Conservation (phyloP, 148 eudicot species). For the Arbutus unedo region DNA sequence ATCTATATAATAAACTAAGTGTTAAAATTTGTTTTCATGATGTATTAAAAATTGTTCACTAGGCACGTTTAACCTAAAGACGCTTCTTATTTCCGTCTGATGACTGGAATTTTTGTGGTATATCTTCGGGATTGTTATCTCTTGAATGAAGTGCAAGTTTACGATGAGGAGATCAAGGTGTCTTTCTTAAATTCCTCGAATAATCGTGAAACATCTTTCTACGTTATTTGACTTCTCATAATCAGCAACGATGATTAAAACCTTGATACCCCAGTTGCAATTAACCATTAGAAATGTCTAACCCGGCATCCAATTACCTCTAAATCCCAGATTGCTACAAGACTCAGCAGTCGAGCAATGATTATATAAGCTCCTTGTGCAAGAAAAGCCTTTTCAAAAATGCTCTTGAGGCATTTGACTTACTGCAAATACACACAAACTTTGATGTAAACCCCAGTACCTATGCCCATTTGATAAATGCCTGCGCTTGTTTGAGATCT, state of each 20-base stretch:
- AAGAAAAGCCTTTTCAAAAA: conserved; percentile 29
- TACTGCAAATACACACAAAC: conserved; percentile 17
- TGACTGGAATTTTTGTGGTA: background rate
- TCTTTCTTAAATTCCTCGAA: background rate
- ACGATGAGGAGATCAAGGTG: background rate
- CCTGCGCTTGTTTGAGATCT: conserved; percentile 40
- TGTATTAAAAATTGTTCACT: no score
- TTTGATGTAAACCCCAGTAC: conserved; percentile 28
- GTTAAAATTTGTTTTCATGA: no score
- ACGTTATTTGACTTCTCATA: background rate
- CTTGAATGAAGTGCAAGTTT: background rate
- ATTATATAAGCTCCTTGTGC: conserved; percentile 37
- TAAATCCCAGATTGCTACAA: conserved; percentile 10
- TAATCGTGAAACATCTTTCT: background rate
- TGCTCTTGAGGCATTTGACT: conserved; percentile 35
- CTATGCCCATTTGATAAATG: conserved; percentile 30
- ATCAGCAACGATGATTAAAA: conserved; percentile 17
- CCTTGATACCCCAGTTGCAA: conserved; percentile 13
- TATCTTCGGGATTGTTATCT: background rate
- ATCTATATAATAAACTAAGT: no score
- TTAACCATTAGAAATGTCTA: conserved; percentile 13
- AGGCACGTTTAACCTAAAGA: no score
- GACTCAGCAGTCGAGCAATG: conserved; percentile 31
- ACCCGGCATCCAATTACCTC: background rate
- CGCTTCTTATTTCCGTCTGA: background rate